These are phyloP conservation scores for Conticribra guillardii DNA, from an alignment of 108 stramenopile genomes.

Conservation along the genomic window DNA sequence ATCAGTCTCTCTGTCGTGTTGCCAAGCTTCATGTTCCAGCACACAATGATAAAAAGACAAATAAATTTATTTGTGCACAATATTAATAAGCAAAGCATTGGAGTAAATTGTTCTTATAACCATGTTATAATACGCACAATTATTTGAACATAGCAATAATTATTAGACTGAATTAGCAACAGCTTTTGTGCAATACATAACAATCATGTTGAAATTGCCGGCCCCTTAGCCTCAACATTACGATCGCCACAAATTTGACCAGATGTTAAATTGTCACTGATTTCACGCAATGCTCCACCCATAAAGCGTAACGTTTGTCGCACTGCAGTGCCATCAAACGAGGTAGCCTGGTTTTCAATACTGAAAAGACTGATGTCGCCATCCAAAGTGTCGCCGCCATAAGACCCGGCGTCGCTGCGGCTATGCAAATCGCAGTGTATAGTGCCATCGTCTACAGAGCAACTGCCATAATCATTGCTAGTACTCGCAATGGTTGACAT, in stretches of 20 bases:
- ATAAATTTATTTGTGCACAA: no score
- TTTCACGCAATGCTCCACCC: constrained; percentile 51
- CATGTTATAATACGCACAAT: no score
- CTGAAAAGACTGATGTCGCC: constrained; percentile 48
- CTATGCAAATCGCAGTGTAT: background rate
- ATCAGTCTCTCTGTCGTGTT: no score
- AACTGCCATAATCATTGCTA: background rate
- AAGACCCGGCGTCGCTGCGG: constrained; percentile 1
- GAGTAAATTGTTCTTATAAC: no score
- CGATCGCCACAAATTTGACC: background rate
- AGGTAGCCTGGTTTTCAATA: constrained; percentile 62
- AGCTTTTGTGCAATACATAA: no score
- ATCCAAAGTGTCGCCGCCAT: constrained; percentile 8
- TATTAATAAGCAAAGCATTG: no score
- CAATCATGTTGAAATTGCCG: no score
- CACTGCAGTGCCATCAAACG: constrained; percentile 61
- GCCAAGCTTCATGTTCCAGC: no score
- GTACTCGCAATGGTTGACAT: constrained; percentile 18
- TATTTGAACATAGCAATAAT: no score
- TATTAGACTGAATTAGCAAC: no score
- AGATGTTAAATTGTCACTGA: constrained; percentile 5
- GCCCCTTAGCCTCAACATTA: no score
- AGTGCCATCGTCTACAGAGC: background rate
- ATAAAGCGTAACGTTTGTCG: constrained; percentile 55
- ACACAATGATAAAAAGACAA: no score